Conservation (phyloP, 176 grass and related monocot species). For the Neostapfia colusana region DNA sequence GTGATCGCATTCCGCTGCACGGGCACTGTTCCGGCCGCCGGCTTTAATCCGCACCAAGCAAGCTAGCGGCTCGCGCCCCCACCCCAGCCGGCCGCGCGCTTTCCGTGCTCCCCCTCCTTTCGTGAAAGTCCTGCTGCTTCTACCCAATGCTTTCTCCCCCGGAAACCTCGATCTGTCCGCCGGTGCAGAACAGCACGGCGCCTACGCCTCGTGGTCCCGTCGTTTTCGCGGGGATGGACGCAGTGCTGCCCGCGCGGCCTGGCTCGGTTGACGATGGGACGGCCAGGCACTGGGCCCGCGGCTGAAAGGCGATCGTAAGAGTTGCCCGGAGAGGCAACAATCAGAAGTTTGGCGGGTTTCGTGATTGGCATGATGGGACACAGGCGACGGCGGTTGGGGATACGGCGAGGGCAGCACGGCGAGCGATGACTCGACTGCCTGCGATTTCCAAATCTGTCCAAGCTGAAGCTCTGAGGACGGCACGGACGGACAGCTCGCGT, state of each 20-base stretch:
- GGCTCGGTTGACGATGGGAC: neutral
- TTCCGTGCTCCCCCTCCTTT: neutral
- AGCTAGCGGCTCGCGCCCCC: neutral
- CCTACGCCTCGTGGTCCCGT: slow-evolving; percentile 1
- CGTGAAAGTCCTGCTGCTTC: slow-evolving; percentile 26
- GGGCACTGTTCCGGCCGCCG: neutral
- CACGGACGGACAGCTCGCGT: too few relatives aligned
- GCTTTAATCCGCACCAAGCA: slow-evolving; percentile 20
- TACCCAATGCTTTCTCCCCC: slow-evolving; percentile 4
- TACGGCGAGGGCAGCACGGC: neutral
- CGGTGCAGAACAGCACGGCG: neutral
- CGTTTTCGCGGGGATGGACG: slow-evolving; percentile 30
- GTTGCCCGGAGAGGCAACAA: neutral
- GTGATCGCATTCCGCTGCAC: neutral
- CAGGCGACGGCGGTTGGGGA: neutral
- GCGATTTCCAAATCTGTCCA: slow-evolving; percentile 1
- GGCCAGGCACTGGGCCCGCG: slow-evolving; percentile 27
- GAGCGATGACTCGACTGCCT: neutral
- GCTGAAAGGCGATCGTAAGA: neutral
- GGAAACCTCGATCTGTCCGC: slow-evolving; percentile 55
- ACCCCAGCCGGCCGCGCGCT: neutral
- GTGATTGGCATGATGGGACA: neutral
- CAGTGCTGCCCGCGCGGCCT: neutral
- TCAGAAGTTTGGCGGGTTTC: neutral
- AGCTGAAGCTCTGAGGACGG: neutral